Evolutionary conservation across 768 basidiomycete species (phyloP), one percentile per base, ranked within the genome.

Genomic region (Tubosaeta sp.): DNA sequence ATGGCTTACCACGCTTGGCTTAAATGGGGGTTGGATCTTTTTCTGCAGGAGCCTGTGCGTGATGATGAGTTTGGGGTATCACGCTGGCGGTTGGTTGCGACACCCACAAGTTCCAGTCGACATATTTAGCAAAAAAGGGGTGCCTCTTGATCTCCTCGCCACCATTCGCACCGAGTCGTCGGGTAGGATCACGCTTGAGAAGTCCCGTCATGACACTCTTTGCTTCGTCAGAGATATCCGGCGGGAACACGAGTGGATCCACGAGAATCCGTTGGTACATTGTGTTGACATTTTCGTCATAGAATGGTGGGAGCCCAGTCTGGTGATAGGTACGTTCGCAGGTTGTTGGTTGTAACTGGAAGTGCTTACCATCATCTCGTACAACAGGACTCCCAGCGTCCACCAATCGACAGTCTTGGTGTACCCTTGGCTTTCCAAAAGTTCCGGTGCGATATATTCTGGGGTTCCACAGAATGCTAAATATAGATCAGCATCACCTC

Each of bases 381-480:
- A 98, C 41, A 98, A 78, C 48, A 99, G 78, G 17, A 98, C 95
- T 33, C 95, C 97, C 5, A 97, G 77, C 1, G 95, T 98, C 95
- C 91, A 95, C 95, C 95, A 99, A 64, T 99, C 95, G 14, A 99
- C 97, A 0, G 95, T 97, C 65, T 95, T 95, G 5, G 93, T 95
- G 72, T 99, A 97, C 1, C 97, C 95, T 63, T 92, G 89, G 56
- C 90, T 97, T 66, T 95, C 92, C 56, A 99, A 81, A 34, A 99
- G 81, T 67, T 99, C 95, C 0, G 95, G 95, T 8, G 95, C 94
- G 62, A 98, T 98, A 71, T 98, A 98, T 69, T 99, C 95, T 2
- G 95, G 95, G 6, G 95, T 99, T 7, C 95, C 95, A 64, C 95
- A 99, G 78, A 99, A 99, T 8, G 94, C 88, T 91, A 58, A 31